Base-by-base conservation (phyloP, 371 early-diverging fungal species). In the Zychaea mexicana region DNA sequence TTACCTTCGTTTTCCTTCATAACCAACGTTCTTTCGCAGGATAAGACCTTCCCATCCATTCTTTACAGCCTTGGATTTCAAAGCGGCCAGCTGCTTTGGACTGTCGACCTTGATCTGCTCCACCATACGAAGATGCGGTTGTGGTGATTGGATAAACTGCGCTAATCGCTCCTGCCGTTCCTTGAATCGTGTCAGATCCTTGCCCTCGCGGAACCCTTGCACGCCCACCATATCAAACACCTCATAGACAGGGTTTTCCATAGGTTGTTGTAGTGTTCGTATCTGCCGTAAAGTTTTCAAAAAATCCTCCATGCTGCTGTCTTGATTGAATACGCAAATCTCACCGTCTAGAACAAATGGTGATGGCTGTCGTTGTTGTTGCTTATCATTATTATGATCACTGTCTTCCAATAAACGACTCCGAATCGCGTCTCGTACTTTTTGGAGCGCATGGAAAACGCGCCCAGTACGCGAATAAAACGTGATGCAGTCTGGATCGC, bases 31-130 rank as follows among this genome's bases (percentile, higher is more conserved):
- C 60, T 70, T 74, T n/a, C 87, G 73, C 19, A 88, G 22, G 32
- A 88, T 81, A 9, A 88, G 56, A 0, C 88, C 88, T 59, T 88
- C 88, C 88, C 88, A 88, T 3, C 79, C 85, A 36, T 58, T 66
- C 28, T 68, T 38, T 10, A 72, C 42, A 0, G 81, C 72, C 15
- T 59, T 45, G 10, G 58, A 42, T 8, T 79, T 73, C 60, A 81
- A 58, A 3, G 52, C n/a, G 10, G 68, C 52, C 22, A 85, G 57
- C 13, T 80, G 73, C 0, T 72, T 64, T 19, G 49, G 38, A 10
- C 60, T 66, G 27, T 54, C 46, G 24, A 84, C 49, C n/a, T 56
- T 63, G 13, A 30, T 64, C 47, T 87, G 86, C 0, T 65, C 19
- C 17, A 86, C 72, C 10, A 73, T 39, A 12, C 68, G 68, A 3